Percentiles rank a stretch among this genome's conserved stretches.
These are phyloP conservation scores for Mycena alexandri DNA, from an alignment of 768 basidiomycete genomes.

Conservation along the genomic window DNA sequence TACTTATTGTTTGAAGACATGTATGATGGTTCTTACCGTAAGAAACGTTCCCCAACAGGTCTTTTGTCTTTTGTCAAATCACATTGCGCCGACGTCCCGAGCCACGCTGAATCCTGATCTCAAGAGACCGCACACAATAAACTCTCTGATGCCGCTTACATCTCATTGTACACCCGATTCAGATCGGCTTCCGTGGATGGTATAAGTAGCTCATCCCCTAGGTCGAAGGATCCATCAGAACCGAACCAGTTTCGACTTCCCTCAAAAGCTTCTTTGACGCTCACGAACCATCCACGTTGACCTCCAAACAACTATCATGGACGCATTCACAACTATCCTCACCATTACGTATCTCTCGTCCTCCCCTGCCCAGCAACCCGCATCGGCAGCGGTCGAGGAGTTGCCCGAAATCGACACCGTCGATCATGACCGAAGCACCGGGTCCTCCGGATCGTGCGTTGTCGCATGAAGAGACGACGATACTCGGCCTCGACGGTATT, in stretches of 20 bases:
- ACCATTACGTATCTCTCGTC: constrained; percentile 22
- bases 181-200: background rate
- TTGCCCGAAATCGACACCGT: constrained; percentile 26
- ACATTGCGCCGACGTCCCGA: constrained; percentile 3
- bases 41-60: background rate
- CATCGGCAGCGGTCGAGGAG: constrained; percentile 22
- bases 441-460: constrained; percentile 30
- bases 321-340: constrained; percentile 31
- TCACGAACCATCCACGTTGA: constrained; percentile 5
- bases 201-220: constrained; percentile 3
- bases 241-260: background rate
- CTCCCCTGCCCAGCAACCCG: background rate
- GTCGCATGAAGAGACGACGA: constrained; percentile 8
- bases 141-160: background rate
- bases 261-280: background rate
- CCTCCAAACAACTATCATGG: constrained; percentile 17
- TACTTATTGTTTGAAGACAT: background rate
- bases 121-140: constrained; percentile 20
- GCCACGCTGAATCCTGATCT: background rate
- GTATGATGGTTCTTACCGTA: constrained; percentile 4
- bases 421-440: constrained; percentile 21
- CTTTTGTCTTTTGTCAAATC: constrained; percentile 16
- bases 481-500: background rate
- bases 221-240: background rate
- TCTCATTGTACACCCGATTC: constrained; percentile 1